These are phyloP conservation scores for Diplocarpon mali DNA, from an alignment of 2,329 filamentous ascomycete genomes.

Conservation along the genomic window DNA sequence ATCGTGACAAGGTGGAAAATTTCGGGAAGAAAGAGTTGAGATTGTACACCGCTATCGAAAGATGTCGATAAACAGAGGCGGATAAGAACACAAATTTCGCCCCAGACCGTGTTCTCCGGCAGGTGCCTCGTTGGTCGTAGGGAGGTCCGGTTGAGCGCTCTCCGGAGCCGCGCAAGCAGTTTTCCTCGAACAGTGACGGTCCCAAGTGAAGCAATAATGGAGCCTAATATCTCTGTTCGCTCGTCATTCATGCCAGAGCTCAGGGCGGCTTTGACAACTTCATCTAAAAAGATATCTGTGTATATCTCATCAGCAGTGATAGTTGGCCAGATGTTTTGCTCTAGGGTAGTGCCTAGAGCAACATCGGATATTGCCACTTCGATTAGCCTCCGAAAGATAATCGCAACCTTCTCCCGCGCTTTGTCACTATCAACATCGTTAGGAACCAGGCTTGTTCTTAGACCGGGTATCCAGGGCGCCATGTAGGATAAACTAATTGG, in stretches of 20 bases:
- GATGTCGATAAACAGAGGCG: conserved; percentile 56
- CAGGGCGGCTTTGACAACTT: conserved; percentile 53
- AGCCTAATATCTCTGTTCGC: conserved; percentile 47
- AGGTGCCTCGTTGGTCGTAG: conserved; percentile 53
- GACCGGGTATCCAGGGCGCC: conserved; percentile 54
- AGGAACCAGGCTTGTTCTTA: conserved; percentile 48
- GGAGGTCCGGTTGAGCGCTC: conserved; percentile 56
- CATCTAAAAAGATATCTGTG: conserved; percentile 56
- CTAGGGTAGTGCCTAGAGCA: conserved; percentile 46
- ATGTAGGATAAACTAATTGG: conserved; percentile 58
- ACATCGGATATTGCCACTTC: conserved; percentile 53
- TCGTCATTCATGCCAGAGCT: conserved; percentile 47
- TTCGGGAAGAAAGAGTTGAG: conserved; percentile 57
- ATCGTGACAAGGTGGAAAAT: conserved; percentile 62
- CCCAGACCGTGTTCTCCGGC: conserved; percentile 57
- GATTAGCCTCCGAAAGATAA: conserved; percentile 54
- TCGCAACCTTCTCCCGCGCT: conserved; percentile 51
- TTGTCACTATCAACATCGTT: conserved; percentile 54
- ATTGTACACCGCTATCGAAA: conserved; percentile 56
- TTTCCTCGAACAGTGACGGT: conserved; percentile 56
- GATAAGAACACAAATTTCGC: conserved; percentile 56
- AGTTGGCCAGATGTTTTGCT: conserved; percentile 54
- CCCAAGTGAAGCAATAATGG: conserved; percentile 51
- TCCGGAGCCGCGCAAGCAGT: conserved; percentile 52
- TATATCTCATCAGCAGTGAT: conserved; percentile 55